phyloP scores from a whole-genome alignment of 2,329 filamentous ascomycete species.

The Pseudocercospora cruenta region DNA sequence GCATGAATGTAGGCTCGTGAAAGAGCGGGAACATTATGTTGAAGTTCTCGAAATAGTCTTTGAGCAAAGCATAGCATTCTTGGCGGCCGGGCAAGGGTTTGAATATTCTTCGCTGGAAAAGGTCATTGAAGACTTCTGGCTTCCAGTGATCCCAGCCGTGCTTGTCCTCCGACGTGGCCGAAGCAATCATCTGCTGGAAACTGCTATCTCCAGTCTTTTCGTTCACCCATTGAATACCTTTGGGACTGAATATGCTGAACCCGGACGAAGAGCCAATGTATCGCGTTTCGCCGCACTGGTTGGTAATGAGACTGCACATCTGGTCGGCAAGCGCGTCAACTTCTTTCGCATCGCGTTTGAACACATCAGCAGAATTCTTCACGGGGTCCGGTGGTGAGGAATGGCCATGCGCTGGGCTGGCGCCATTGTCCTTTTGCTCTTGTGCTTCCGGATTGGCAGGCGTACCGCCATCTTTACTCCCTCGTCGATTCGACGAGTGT shows the following conservation, averaged over 20 bases:
- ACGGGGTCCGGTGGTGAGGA: conserved; percentile 17
- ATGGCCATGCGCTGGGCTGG: conserved; percentile 12
- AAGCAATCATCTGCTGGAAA: conserved; percentile 93
- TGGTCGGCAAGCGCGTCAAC: conserved; percentile 81
- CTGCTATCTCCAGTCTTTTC: conserved; percentile 94
- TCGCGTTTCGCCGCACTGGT: conserved; percentile 89
- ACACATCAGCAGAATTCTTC: conserved; percentile 9
- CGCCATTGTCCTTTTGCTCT: conserved; percentile 10
- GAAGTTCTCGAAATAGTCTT: conserved; percentile 97
- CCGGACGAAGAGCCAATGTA: conserved; percentile 97
- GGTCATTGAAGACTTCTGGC: conserved; percentile 91
- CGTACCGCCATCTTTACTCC: conserved; percentile 19
- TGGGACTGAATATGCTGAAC: conserved; percentile 98
- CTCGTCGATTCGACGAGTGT: conserved; percentile 19
- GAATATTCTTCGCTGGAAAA: conserved; percentile 85
- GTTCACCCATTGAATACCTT: conserved; percentile 98
- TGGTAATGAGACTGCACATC: conserved; percentile 98
- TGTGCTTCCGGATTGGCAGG: conserved; percentile 16
- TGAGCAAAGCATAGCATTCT: conserved; percentile 85
- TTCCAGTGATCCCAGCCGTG: conserved; percentile 98
- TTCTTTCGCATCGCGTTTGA: conserved; percentile 18
- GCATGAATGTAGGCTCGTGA: conserved; percentile 98
- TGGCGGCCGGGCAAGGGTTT: conserved; percentile 79
- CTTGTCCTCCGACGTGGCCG: conserved; percentile 81
- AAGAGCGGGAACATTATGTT: conserved; percentile 98